Percentiles rank a stretch among this genome's conserved stretches.
Evolutionary conservation across 2,329 filamentous ascomycete species (phyloP).

Genomic region (Colletotrichum horii): DNA sequence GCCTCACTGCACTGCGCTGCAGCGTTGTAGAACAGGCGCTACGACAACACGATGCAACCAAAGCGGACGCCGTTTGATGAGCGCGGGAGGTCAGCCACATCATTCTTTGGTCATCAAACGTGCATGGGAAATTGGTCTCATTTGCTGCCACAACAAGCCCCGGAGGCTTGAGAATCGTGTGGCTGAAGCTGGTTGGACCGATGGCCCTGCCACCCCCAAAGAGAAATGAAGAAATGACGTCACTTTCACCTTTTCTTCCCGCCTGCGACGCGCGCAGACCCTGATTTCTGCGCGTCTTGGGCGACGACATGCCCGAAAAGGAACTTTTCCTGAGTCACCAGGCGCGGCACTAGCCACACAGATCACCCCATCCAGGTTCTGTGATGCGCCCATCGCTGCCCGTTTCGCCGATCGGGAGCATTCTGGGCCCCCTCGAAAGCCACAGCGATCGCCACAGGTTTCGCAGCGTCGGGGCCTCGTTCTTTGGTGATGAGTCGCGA

Average conservation of each 20-base stretch:
- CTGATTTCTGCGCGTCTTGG: neutral
- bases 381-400: slow-evolving; percentile 9
- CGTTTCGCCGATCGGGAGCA: neutral
- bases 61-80: neutral
- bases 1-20: neutral
- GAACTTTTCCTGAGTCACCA: neutral
- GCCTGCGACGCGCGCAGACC: neutral
- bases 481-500: neutral
- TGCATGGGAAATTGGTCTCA: neutral
- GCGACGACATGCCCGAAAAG: neutral
- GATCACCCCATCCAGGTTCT: neutral
- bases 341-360: slow-evolving; percentile 6
- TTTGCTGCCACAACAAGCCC: neutral
- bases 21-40: neutral
- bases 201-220: neutral
- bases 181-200: slow-evolving; percentile 19
- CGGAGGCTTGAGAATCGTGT: neutral
- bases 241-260: neutral
- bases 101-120: neutral
- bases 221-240: slow-evolving; percentile 3
- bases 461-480: neutral
- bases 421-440: slow-evolving; percentile 1
- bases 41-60: neutral
- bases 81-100: neutral
- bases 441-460: slow-evolving; percentile 17